A percentile compares a stretch with the other conserved stretches of the same genome.
These are phyloP conservation scores for Cardamine occulta DNA, from an alignment of 345 rosid species.

Conservation along the genomic window DNA sequence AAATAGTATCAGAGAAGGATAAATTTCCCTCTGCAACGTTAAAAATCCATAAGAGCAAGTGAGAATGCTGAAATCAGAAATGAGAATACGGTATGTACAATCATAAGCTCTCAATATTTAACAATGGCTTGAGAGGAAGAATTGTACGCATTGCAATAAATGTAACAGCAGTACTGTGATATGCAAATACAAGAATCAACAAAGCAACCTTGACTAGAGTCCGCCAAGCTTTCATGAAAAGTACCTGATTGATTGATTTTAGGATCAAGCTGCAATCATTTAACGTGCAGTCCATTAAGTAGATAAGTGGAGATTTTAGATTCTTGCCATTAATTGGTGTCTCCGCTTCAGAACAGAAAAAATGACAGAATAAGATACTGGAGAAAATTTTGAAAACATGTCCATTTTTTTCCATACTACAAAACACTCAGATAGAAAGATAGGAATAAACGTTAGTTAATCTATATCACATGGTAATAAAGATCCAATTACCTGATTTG, in stretches of 20 bases:
- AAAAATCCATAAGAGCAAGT: slow-evolving; percentile 17
- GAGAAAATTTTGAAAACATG: neutral
- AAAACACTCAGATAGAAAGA: slow-evolving; percentile 10
- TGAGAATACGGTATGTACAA: neutral
- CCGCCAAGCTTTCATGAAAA: slow-evolving; percentile 17
- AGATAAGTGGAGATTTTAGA: slow-evolving; percentile 64
- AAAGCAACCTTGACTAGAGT: slow-evolving; percentile 13
- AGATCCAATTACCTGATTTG: slow-evolving; percentile 48
- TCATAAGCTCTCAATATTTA: slow-evolving; percentile 11
- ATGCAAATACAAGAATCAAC: slow-evolving; percentile 15
- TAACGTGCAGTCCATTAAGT: slow-evolving; percentile 85
- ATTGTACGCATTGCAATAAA: neutral
- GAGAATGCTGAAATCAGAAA: slow-evolving; percentile 17
- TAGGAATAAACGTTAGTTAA: neutral
- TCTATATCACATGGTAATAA: neutral
- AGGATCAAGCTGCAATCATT: slow-evolving; percentile 85
- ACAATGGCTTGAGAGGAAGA: neutral
- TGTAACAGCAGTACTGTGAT: neutral
- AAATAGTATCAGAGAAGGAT: slow-evolving; percentile 79
- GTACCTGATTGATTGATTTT: slow-evolving; percentile 69
- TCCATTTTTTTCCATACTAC: neutral
- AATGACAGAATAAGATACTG: slow-evolving; percentile 16
- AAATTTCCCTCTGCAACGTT: slow-evolving; percentile 75
- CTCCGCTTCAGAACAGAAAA: slow-evolving; percentile 31
- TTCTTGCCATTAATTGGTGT: slow-evolving; percentile 24